Percentiles rank a stretch among this genome's conserved stretches.
phyloP scores from a whole-genome alignment of 139 green algal genomes.

The Nannochloris sp. region DNA sequence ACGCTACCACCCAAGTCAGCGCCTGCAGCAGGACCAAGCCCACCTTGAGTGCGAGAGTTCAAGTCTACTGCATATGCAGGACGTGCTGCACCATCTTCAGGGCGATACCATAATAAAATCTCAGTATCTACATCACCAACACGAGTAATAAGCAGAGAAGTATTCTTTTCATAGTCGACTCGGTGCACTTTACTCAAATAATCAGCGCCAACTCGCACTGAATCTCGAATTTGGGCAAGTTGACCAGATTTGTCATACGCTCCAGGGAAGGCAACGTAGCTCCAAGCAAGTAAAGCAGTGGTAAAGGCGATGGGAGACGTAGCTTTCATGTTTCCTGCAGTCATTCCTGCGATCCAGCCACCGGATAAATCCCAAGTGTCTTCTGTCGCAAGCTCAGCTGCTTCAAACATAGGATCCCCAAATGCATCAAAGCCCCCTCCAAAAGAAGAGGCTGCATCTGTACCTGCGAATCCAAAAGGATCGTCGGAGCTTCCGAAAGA shows the following conservation, averaged over 20 bases:
- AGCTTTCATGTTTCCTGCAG: constrained; percentile 60
- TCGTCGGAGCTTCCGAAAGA: background rate
- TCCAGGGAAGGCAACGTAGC: constrained; percentile 45
- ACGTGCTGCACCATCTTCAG: constrained; percentile 18
- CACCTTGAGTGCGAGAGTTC: background rate
- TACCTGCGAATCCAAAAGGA: background rate
- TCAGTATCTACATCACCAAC: constrained; percentile 27
- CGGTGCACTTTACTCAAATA: constrained; percentile 58
- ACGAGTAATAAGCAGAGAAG: constrained; percentile 19
- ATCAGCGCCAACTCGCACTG: constrained; percentile 57
- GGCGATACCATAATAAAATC: constrained; percentile 31
- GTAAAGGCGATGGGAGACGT: constrained; percentile 69
- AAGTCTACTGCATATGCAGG: constrained; percentile 21
- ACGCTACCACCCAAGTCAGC: constrained; percentile 48
- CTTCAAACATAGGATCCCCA: background rate
- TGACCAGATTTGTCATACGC: constrained; percentile 27
- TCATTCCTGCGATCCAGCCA: constrained; percentile 41
- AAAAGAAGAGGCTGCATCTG: background rate
- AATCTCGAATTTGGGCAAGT: constrained; percentile 11
- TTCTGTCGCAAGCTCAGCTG: constrained; percentile 2
- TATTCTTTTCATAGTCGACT: constrained; percentile 1
- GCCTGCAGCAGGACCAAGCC: background rate
- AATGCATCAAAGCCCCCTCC: background rate
- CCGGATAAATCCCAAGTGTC: constrained; percentile 29
- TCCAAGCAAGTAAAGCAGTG: constrained; percentile 56